Evolutionary conservation across 192 early-diverging fungal genomes (phyloP).

Genomic region (Powellomyces hirtus): DNA sequence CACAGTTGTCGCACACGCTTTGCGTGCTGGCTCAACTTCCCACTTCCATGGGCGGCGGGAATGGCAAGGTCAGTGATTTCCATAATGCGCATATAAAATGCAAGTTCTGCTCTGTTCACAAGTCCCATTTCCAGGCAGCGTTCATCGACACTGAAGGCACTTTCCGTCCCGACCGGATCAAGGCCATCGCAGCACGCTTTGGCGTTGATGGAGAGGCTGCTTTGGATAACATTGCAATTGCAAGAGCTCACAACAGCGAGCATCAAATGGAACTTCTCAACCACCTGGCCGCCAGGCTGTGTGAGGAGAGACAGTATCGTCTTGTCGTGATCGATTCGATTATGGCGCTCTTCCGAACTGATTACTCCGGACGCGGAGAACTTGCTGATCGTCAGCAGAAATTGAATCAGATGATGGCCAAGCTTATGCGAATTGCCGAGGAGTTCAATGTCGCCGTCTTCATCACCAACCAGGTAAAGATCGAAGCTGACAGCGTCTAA

Average conservation of each 20-base stretch:
- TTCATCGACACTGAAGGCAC: slow-evolving; percentile 72
- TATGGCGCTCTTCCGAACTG: slow-evolving; percentile 78
- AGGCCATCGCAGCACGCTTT: slow-evolving; percentile 70
- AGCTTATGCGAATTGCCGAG: slow-evolving; percentile 72
- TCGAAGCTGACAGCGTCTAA: background rate
- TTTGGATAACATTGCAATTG: slow-evolving; percentile 75
- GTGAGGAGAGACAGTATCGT: slow-evolving; percentile 52
- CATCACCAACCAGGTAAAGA: slow-evolving; percentile 65
- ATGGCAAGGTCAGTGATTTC: slow-evolving; percentile 56
- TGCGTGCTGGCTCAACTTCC: slow-evolving; percentile 78
- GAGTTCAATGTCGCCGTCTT: slow-evolving; percentile 84
- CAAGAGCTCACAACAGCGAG: slow-evolving; percentile 79
- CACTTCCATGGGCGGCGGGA: slow-evolving; percentile 65
- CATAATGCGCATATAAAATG: background rate
- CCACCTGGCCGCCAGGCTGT: slow-evolving; percentile 68
- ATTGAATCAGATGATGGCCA: slow-evolving; percentile 69
- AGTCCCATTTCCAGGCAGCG: slow-evolving; percentile 34
- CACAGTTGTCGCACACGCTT: slow-evolving; percentile 76
- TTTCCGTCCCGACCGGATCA: slow-evolving; percentile 79
- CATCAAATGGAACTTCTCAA: slow-evolving; percentile 81
- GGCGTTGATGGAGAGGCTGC: slow-evolving; percentile 53
- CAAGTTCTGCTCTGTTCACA: background rate
- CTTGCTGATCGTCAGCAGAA: slow-evolving; percentile 83
- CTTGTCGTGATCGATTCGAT: slow-evolving; percentile 73
- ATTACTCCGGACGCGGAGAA: slow-evolving; percentile 83